These are phyloP conservation scores for Hymenoscyphus fraxineus DNA, from an alignment of 2,329 filamentous ascomycete genomes.

Conservation along the genomic window DNA sequence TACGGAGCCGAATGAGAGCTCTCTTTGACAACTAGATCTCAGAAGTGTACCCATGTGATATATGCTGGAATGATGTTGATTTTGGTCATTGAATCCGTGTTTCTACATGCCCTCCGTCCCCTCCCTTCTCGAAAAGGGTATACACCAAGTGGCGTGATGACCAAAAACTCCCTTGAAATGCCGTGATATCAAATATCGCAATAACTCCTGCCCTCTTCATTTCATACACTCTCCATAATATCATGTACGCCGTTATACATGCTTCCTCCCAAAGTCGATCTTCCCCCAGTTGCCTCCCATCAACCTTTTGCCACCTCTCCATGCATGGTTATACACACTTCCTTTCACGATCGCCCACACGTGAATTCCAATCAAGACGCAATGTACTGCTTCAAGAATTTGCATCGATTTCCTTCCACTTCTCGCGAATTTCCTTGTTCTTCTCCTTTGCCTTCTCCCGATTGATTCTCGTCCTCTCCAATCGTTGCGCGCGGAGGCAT, in stretches of 20 bases:
- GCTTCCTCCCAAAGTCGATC: background rate
- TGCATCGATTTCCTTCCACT: slow-evolving; percentile 75
- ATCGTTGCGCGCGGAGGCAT: slow-evolving; percentile 77
- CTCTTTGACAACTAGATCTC: background rate
- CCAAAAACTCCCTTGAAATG: slow-evolving; percentile 18
- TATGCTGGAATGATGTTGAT: background rate
- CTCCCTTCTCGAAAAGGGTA: background rate
- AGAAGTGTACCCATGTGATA: background rate
- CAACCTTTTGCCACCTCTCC: background rate
- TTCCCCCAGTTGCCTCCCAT: background rate
- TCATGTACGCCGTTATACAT: background rate
- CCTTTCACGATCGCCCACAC: background rate
- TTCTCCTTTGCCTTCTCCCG: slow-evolving; percentile 66
- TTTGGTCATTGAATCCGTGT: background rate
- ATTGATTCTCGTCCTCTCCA: slow-evolving; percentile 74
- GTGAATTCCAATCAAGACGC: background rate
- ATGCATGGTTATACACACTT: background rate
- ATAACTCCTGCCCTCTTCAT: slow-evolving; percentile 7
- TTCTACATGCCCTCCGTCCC: background rate
- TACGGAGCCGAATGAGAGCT: background rate
- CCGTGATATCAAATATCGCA: slow-evolving; percentile 2
- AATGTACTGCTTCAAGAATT: slow-evolving; percentile 47
- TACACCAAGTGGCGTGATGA: slow-evolving; percentile 11
- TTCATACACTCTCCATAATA: background rate
- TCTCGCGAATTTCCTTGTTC: slow-evolving; percentile 68